Percentiles rank a stretch among this genome's conserved stretches.
Evolutionary conservation across 2,329 filamentous ascomycete species (phyloP).

Genomic region (Stemphylium lycopersici): DNA sequence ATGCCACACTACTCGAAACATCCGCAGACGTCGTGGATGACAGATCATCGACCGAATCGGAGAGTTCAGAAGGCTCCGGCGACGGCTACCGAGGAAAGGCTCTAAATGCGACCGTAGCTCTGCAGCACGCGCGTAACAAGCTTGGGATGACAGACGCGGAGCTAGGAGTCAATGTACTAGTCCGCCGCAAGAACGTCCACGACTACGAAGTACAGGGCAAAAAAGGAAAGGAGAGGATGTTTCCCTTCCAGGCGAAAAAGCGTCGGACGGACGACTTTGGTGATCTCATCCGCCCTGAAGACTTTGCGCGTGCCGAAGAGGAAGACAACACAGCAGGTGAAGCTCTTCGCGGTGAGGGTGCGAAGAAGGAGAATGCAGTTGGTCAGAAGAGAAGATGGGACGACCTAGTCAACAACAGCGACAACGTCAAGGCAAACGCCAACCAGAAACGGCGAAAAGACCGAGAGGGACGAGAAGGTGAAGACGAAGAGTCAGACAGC

Average conservation of each 20-base stretch:
- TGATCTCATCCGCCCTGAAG: conserved; percentile 89
- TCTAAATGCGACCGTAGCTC: conserved; percentile 82
- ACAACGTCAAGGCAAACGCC: conserved; percentile 47
- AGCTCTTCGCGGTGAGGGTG: conserved; percentile 61
- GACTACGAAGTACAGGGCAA: conserved; percentile 93
- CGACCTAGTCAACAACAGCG: conserved; percentile 60
- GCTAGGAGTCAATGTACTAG: conserved; percentile 85
- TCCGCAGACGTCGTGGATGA: conserved; percentile 80
- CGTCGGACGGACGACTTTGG: conserved; percentile 89
- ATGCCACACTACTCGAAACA: conserved; percentile 68
- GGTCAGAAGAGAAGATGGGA: conserved; percentile 97
- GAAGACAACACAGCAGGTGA: conserved; percentile 76
- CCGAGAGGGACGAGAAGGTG: conserved; percentile 35
- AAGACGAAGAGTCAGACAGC: conserved; percentile 51
- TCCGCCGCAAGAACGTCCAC: conserved; percentile 87
- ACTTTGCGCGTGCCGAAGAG: conserved; percentile 92
- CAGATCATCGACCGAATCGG: conserved; percentile 82
- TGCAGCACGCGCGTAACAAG: conserved; percentile 80
- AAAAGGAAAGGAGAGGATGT: conserved; percentile 89
- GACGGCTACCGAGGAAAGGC: conserved; percentile 77
- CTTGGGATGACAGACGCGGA: conserved; percentile 87
- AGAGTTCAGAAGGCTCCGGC: conserved; percentile 86
- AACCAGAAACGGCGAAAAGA: conserved; percentile 66
- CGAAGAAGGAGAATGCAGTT: conserved; percentile 59
- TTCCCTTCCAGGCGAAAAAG: conserved; percentile 81